Base-by-base conservation (phyloP, 164 flowering plant genomes). In the Litsea cubeba region DNA sequence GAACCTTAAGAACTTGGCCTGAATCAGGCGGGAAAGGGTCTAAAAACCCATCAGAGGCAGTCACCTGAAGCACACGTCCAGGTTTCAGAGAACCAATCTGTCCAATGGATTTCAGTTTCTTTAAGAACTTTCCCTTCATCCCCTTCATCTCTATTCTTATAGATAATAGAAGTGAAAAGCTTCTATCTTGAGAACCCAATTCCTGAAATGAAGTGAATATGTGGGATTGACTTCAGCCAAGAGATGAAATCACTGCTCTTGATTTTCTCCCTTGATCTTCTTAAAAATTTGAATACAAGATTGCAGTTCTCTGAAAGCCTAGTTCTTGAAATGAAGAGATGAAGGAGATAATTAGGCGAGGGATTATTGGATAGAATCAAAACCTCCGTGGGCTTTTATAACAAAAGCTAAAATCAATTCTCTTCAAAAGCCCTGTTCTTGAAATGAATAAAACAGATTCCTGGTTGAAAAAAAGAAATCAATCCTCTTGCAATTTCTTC, bases 91-190 rank as follows among this genome's bases (percentile, higher is more conserved):
- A 80, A 32, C 76, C 83, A 51, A 86, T 82, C 58, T 88, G 85
- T 50, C 81, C 78, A 46, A 90, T 82, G 14, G 92, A 80, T 77
- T 89, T 91, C 71, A 95, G 78, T 76, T 89, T 93, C 88, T 89
- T 95, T 70, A 91, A 51, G 17, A 92, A 69, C 78, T 79, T 92
- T 26, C 94, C 97, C 74, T 87, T 91, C 87, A 89, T 76, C 58
- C 84, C 87, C 80, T 88, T 87, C 91, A 87, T 90, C 26, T 69
- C 40, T 28, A 73, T 69, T 68, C 75, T 26, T 64, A 12, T 4
- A 46, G 28, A 66, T 28, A 30, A 15, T 35, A 30, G 50, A 50
- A 35, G 58, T 62, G 32, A 24, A 64, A 64, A 64, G 32, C 67
- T 23, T 26, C 49, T 28, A 40, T 1, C 35, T 64, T 46, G 69